These are phyloP conservation scores for Dipteronia dyeriana DNA, from an alignment of 345 rosid genomes.

Conservation along the genomic window DNA sequence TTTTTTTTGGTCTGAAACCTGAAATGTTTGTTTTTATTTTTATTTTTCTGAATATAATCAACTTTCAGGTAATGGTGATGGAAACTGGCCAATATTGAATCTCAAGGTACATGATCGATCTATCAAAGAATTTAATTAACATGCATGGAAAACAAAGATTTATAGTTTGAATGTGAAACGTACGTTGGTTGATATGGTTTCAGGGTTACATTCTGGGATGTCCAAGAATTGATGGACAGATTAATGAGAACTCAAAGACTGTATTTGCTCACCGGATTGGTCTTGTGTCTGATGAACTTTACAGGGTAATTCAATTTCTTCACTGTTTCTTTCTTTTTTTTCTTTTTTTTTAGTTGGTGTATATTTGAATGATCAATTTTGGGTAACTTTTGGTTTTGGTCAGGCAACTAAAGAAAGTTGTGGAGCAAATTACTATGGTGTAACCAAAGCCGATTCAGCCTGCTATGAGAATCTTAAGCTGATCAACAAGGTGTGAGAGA, in stretches of 20 bases:
- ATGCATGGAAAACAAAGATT: no score
- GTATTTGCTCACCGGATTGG: conserved; percentile 34
- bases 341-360: no score
- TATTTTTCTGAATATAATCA: not conserved
- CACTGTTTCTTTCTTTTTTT: not conserved
- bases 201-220: conserved; percentile 37
- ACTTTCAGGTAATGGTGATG: conserved; percentile 26
- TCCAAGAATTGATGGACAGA: conserved; percentile 29
- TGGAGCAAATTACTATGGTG: conserved; percentile 27
- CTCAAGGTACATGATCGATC: conserved; percentile 26
- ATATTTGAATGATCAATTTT: not conserved
- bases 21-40: no score
- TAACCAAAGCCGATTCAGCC: conserved; percentile 24
- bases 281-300: conserved; percentile 34
- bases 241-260: conserved; percentile 28
- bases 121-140: no score
- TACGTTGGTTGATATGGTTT: not conserved
- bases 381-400: not conserved
- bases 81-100: conserved; percentile 21
- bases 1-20: no score
- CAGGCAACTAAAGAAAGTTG: conserved; percentile 36
- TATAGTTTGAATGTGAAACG: no score
- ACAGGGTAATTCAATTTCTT: conserved; percentile 20
- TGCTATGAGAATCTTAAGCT: conserved; percentile 28
- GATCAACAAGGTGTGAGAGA: conserved; percentile 22